Conservation (phyloP, 768 basidiomycete species). For the Boletus reticuloceps region DNA sequence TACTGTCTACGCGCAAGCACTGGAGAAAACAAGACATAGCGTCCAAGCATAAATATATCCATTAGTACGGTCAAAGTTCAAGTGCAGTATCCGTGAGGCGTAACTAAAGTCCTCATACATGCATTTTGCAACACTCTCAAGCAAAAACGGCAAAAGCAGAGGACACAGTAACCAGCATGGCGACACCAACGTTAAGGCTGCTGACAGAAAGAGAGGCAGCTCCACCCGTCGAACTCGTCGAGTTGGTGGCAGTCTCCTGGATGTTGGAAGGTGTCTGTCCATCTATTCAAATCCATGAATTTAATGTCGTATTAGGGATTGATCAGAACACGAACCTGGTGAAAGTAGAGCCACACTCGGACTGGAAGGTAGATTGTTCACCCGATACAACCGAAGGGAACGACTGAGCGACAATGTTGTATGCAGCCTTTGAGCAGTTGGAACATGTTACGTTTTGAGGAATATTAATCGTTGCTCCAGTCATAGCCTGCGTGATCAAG, state of each 20-base stretch:
- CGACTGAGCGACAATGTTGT: constrained; percentile 39
- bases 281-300: constrained; percentile 21
- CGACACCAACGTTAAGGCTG: constrained; percentile 24
- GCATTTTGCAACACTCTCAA: constrained; percentile 12
- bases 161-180: constrained; percentile 32
- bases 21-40: neutral
- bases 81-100: neutral
- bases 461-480: constrained; percentile 12
- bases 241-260: constrained; percentile 22
- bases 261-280: constrained; percentile 30
- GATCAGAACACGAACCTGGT: constrained; percentile 40
- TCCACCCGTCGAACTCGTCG: constrained; percentile 17
- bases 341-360: constrained; percentile 50
- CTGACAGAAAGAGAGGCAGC: constrained; percentile 20
- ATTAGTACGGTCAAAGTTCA: neutral
- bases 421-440: constrained; percentile 51
- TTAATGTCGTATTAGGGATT: neutral
- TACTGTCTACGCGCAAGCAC: neutral
- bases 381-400: constrained; percentile 35
- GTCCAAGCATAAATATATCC: neutral
- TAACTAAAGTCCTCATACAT: neutral
- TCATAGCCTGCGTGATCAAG: constrained; percentile 4
- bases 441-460: constrained; percentile 48
- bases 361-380: constrained; percentile 28
- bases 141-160: constrained; percentile 36